Percentiles rank a stretch among this genome's conserved stretches.
phyloP scores from a whole-genome alignment of 2,329 filamentous ascomycete species.

The Fusarium domesticum region DNA sequence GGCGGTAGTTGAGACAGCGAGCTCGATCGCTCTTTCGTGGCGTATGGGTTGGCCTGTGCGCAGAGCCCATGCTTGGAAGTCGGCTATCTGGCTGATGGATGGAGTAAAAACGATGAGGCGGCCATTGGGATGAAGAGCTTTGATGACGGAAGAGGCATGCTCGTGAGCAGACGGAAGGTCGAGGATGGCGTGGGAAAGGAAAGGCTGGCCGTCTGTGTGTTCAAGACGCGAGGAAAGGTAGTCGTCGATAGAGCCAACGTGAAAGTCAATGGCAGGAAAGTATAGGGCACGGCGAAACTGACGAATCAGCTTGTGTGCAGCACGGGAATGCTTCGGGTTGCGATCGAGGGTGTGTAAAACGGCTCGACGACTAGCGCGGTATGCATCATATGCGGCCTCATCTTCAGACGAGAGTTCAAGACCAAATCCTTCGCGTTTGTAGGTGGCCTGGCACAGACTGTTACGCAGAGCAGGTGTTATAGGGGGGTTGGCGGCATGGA shows the following conservation, averaged over 20 bases:
- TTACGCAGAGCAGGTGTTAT: constrained; percentile 42
- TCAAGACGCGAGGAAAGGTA: constrained; percentile 57
- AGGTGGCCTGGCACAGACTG: constrained; percentile 26
- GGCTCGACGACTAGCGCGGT: constrained; percentile 56
- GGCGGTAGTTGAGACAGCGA: constrained; percentile 42
- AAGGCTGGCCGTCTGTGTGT: constrained; percentile 47
- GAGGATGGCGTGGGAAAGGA: constrained; percentile 68
- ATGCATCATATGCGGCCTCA: constrained; percentile 40
- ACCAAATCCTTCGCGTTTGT: constrained; percentile 17
- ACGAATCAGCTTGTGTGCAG: constrained; percentile 62
- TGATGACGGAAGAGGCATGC: constrained; percentile 43
- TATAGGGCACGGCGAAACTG: constrained; percentile 71
- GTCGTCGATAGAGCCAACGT: constrained; percentile 62
- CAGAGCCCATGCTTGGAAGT: constrained; percentile 51
- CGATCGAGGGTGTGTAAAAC: constrained; percentile 74
- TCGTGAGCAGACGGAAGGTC: constrained; percentile 66
- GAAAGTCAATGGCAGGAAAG: constrained; percentile 67
- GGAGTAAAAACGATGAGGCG: constrained; percentile 70
- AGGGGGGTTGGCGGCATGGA: constrained; percentile 68
- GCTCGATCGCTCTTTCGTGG: constrained; percentile 59
- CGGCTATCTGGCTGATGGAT: constrained; percentile 72
- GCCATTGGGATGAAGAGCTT: constrained; percentile 62
- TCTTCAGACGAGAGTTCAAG: constrained; percentile 30
- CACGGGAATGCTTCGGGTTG: constrained; percentile 57
- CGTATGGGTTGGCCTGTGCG: constrained; percentile 51